Percentiles rank a stretch among this genome's conserved stretches.
phyloP scores from a whole-genome alignment of 441 rosid genomes.

The Brassica balearica region DNA sequence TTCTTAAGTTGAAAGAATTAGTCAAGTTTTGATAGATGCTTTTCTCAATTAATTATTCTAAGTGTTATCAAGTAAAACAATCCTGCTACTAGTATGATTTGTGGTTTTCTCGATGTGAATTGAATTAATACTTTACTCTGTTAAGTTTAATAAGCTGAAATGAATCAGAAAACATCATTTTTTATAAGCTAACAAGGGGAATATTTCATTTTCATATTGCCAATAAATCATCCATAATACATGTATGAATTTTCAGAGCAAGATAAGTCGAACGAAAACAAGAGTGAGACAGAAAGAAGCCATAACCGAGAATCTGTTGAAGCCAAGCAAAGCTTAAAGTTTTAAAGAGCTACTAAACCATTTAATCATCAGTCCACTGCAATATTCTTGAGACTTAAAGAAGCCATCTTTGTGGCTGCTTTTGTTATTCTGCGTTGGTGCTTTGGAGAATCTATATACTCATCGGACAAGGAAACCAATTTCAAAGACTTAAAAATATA shows the following conservation, averaged over 20 bases:
- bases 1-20: too few relatives aligned
- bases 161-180: too few relatives aligned
- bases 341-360: conserved; percentile 23
- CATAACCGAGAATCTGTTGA: conserved; percentile 8
- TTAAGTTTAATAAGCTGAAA: too few relatives aligned
- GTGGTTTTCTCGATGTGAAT: too few relatives aligned
- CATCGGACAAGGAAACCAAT: conserved; percentile 15
- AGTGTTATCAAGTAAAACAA: too few relatives aligned
- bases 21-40: too few relatives aligned
- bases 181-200: too few relatives aligned
- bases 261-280: not conserved
- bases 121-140: too few relatives aligned
- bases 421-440: conserved; percentile 31
- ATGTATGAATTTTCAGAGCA: conserved; percentile 18
- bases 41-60: too few relatives aligned
- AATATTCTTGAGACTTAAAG: conserved; percentile 24
- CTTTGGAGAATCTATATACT: conserved; percentile 31
- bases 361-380: conserved; percentile 19
- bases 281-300: conserved; percentile 8
- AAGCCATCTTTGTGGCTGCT: conserved; percentile 29
- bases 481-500: conserved; percentile 1
- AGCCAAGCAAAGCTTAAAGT: conserved; percentile 33
- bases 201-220: not conserved
- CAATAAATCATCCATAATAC: not conserved
- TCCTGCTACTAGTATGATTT: too few relatives aligned